These are phyloP conservation scores for Przewalskia tangutica DNA, from an alignment of 257 asterid genomes.

Conservation along the genomic window DNA sequence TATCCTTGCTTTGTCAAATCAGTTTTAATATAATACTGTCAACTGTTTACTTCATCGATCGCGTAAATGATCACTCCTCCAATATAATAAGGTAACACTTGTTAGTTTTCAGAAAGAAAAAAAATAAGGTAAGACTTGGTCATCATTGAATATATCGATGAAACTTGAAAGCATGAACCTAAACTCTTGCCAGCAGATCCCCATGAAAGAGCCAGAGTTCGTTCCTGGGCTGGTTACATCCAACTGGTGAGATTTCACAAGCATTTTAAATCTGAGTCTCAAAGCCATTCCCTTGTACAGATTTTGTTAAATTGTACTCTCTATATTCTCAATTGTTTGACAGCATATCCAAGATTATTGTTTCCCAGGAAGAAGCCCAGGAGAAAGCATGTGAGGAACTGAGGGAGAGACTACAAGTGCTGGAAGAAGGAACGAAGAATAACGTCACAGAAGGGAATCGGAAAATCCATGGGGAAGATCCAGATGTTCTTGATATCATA, in stretches of 20 bases:
- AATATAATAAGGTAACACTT: too few species aligned
- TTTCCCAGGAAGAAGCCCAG: conserved; percentile 4
- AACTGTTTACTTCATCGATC: too few species aligned
- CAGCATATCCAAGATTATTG: background rate
- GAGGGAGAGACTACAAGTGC: conserved; percentile 6
- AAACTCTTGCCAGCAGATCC: conserved; percentile 21
- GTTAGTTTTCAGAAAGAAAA: background rate
- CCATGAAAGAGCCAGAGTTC: conserved; percentile 15
- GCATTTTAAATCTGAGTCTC: background rate
- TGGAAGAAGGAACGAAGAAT: conserved; percentile 19
- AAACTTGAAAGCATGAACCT: conserved; percentile 22
- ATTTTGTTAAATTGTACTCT: background rate
- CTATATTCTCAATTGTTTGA: conserved; percentile 12
- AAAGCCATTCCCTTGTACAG: background rate
- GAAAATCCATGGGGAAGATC: background rate
- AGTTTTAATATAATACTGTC: too few species aligned
- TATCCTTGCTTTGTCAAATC: too few species aligned
- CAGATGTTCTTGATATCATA: conserved; percentile 19
- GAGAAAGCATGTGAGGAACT: conserved; percentile 4
- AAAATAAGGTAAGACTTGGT: background rate
- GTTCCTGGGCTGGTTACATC: conserved; percentile 14
- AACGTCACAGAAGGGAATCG: conserved; percentile 19
- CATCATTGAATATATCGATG: conserved; percentile 29
- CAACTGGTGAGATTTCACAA: conserved; percentile 15
- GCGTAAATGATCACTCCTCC: too few species aligned